Base-by-base conservation (phyloP, 1,284 basidiomycete genomes). In the Trichosporon sp. region DNA sequence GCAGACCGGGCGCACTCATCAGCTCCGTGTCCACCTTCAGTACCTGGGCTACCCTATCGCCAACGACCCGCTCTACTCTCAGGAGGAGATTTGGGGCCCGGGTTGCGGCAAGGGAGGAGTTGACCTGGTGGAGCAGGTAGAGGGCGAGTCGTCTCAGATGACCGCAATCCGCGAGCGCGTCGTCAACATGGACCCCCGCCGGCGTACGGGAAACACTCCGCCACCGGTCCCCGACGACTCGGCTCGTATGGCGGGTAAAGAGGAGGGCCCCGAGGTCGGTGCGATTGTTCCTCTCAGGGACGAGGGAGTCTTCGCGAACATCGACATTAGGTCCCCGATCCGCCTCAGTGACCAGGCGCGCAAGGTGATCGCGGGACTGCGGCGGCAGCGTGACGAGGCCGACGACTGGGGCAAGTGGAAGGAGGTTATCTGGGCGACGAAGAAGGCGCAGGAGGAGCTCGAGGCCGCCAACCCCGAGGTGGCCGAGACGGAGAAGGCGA, bases 1-100 rank as follows among this genome's bases (percentile, higher is more conserved):
- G 6, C 83, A 91, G 66, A 96, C 94, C 2, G 94, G 94, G 64
- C 86, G 94, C 74, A 95, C 95, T 0, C 95, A 98, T 82, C 95
- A 98, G 83, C 91, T 97, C 69, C 89, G 96, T 60, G 96, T 99
- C 1, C 97, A 99, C 79, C 87, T 98, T 1, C 97, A 99, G 83
- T 98, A 88, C 79, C 88, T 99, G 63, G 97, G 97, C 1, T 86
- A 93, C 78, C 91, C 97, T 0, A 95, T 99, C 73, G 92, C 93
- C 27, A 96, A 97, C 77, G 94, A 96, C 77, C 91, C 92, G 1
- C 87, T 95, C 0, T 96, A 96, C 80, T 90, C 90, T 13, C 89
- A 91, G 70, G 80, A 85, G 23, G 87, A 86, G 31, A 93, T 96
- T 42, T 98, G 95, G 95, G 93, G 93, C 29, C 80, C 86, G 21